phyloP scores from a whole-genome alignment of 1,284 basidiomycete species.

The Sporisorium scitamineum region DNA sequence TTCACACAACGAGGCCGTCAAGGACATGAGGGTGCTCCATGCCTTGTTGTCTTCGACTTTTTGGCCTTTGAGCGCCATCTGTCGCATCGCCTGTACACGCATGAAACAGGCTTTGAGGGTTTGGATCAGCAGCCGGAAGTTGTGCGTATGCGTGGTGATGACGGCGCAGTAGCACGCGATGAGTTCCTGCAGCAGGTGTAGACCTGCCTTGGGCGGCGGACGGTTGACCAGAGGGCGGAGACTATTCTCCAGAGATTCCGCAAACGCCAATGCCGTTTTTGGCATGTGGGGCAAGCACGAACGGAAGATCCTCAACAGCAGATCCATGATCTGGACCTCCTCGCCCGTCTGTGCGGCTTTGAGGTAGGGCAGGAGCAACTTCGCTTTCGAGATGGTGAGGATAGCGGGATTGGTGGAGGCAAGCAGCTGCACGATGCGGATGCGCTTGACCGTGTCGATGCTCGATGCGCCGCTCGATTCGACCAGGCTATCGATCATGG shows the following conservation, averaged over 20 bases:
- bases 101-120: constrained; percentile 70
- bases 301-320: constrained; percentile 81
- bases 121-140: constrained; percentile 80
- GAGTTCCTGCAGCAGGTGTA: constrained; percentile 76
- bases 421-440: constrained; percentile 85
- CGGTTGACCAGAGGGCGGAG: constrained; percentile 84
- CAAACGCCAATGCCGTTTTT: constrained; percentile 75
- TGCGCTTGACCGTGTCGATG: constrained; percentile 64
- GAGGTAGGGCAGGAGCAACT: constrained; percentile 85
- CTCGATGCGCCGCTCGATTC: constrained; percentile 80
- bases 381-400: constrained; percentile 82
- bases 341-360: constrained; percentile 83
- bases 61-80: constrained; percentile 30
- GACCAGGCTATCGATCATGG: constrained; percentile 85
- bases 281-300: constrained; percentile 83
- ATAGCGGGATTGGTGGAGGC: constrained; percentile 82
- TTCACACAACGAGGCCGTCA: constrained; percentile 78
- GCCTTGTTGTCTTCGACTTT: constrained; percentile 46
- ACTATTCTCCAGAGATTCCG: constrained; percentile 83
- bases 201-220: constrained; percentile 70
- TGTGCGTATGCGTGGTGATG: constrained; percentile 85
- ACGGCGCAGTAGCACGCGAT: constrained; percentile 91
- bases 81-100: constrained; percentile 43
- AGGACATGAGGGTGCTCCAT: constrained; percentile 52
- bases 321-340: constrained; percentile 75